phyloP scores from a whole-genome alignment of 1,284 basidiomycete genomes.

The Caloboletus firmus region DNA sequence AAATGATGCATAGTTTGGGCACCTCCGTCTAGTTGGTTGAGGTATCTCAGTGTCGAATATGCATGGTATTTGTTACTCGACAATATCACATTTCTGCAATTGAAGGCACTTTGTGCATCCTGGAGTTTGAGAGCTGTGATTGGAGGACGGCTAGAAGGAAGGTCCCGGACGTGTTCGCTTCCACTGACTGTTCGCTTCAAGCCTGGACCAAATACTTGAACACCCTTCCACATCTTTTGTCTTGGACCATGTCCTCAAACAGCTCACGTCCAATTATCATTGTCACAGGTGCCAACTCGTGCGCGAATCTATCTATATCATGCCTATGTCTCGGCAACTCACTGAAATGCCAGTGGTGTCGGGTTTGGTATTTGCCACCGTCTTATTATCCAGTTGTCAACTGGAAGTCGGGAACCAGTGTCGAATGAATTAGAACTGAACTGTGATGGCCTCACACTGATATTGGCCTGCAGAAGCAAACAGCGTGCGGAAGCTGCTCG shows the following conservation, averaged over 20 bases:
- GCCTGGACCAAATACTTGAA: too few relatives aligned
- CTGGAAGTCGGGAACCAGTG: slow-evolving; percentile 38
- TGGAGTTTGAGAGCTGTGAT: too few relatives aligned
- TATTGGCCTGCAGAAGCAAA: slow-evolving; percentile 79
- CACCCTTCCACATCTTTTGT: neutral
- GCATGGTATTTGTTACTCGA: neutral
- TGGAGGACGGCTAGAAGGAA: too few relatives aligned
- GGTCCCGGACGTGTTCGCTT: too few relatives aligned
- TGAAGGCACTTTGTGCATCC: neutral
- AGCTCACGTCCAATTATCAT: slow-evolving; percentile 54
- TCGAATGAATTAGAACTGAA: slow-evolving; percentile 21
- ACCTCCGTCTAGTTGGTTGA: neutral
- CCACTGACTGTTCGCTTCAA: too few relatives aligned
- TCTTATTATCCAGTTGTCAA: slow-evolving; percentile 69
- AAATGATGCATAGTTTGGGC: slow-evolving; percentile 39
- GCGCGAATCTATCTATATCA: slow-evolving; percentile 20
- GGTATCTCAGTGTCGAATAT: slow-evolving; percentile 1
- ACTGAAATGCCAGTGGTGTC: slow-evolving; percentile 68
- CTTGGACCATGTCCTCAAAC: slow-evolving; percentile 33
- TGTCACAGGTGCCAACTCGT: slow-evolving; percentile 73
- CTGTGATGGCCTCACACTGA: slow-evolving; percentile 65
- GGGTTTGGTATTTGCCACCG: slow-evolving; percentile 85
- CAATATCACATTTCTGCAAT: neutral
- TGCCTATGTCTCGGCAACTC: slow-evolving; percentile 10
- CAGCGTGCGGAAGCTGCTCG: slow-evolving; percentile 66